Conservation (phyloP, 2,329 filamentous ascomycete genomes). For the Immersiporthe knoxdaviesiana region DNA sequence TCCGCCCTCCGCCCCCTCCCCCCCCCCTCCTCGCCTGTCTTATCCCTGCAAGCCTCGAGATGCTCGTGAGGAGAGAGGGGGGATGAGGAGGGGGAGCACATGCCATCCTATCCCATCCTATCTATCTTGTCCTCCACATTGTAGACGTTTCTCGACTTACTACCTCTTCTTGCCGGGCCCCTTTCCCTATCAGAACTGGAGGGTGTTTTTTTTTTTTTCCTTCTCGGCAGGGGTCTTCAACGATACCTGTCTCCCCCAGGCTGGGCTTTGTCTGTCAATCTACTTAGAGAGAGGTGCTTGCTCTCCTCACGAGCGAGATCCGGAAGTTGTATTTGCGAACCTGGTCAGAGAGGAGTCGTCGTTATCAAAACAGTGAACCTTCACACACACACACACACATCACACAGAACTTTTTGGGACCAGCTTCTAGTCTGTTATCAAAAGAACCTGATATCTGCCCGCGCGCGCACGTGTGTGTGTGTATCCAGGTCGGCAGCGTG, state of each 20-base stretch:
- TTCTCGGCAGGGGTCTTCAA: background rate
- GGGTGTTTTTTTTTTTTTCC: background rate
- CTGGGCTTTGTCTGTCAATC: background rate
- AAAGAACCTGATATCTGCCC: constrained; percentile 7
- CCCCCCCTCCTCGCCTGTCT: background rate
- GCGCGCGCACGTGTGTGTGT: background rate
- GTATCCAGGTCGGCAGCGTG: constrained; percentile 18
- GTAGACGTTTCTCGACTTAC: background rate
- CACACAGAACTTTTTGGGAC: background rate
- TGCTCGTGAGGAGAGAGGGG: background rate
- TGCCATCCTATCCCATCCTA: background rate
- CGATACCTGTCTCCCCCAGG: background rate
- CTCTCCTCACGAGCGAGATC: background rate
- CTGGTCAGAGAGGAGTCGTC: background rate
- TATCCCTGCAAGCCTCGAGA: background rate
- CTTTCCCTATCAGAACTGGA: background rate
- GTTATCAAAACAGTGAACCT: background rate
- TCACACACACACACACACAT: background rate
- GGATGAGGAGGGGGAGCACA: background rate
- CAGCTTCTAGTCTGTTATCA: background rate
- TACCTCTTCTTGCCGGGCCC: background rate
- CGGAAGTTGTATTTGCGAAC: background rate
- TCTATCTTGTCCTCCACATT: background rate
- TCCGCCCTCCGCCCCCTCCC: background rate
- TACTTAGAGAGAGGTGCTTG: background rate